Evolutionary conservation across 495 filamentous ascomycete species (phyloP).

Genomic region (Astrocystis sublimbata): DNA sequence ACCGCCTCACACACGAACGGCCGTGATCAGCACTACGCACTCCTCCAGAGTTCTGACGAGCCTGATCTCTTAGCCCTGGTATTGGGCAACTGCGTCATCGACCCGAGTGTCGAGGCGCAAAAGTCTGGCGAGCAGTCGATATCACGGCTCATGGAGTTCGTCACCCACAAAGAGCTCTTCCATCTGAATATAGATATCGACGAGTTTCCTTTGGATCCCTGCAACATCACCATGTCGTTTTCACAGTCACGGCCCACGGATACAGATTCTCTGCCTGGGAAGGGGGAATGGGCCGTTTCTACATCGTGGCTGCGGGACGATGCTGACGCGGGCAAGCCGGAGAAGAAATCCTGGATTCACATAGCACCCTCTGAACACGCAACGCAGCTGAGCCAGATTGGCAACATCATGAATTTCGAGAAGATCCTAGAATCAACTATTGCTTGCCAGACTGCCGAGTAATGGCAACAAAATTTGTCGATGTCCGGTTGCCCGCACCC

Average conservation of each 20-base stretch:
- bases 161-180: constrained; percentile 2
- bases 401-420: not conserved
- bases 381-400: not conserved
- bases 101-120: not conserved
- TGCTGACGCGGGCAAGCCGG: not conserved
- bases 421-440: constrained; percentile 8
- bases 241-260: not conserved
- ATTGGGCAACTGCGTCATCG: not conserved
- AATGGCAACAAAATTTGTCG: not conserved
- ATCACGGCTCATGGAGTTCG: not conserved
- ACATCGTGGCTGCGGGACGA: not conserved
- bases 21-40: not conserved
- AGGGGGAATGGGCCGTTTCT: not conserved
- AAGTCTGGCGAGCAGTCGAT: not conserved
- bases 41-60: constrained; percentile 6
- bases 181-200: constrained; percentile 25
- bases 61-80: constrained; percentile 5
- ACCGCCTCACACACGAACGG: not conserved
- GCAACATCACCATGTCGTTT: not conserved
- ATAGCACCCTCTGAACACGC: constrained; percentile 5
- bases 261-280: not conserved
- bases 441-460: constrained; percentile 1
- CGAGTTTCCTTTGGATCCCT: constrained; percentile 12
- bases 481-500: not conserved
- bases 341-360: constrained; percentile 8